These are phyloP conservation scores for Apiospora rasikravindrae DNA, from an alignment of 2,329 filamentous ascomycete genomes.

Conservation along the genomic window DNA sequence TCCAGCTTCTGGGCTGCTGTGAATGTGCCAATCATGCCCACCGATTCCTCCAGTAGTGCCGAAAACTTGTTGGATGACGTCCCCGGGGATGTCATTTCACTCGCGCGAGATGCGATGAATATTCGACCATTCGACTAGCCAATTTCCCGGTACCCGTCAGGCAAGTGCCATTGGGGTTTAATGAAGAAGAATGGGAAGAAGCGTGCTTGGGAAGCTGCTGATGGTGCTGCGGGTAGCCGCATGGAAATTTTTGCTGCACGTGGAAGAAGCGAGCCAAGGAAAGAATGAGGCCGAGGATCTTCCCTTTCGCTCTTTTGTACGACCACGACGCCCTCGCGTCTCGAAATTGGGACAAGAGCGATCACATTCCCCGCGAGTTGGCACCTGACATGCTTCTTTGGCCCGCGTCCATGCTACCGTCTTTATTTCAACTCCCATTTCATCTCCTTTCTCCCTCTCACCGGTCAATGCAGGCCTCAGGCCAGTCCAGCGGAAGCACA, in stretches of 20 bases:
- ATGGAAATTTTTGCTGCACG: background rate
- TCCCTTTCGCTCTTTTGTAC: background rate
- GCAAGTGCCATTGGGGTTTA: background rate
- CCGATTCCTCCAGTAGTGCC: background rate
- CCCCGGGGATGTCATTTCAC: background rate
- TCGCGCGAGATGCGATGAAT: background rate
- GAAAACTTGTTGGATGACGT: background rate
- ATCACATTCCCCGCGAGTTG: background rate
- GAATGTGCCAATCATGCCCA: conserved; percentile 9
- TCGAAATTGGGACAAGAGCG: background rate
- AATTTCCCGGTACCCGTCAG: background rate
- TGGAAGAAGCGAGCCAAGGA: conserved; percentile 12
- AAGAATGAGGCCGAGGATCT: background rate
- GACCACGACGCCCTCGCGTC: background rate
- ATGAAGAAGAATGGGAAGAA: background rate
- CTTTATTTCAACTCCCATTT: conserved; percentile 11
- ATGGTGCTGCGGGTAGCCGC: background rate
- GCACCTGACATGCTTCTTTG: background rate
- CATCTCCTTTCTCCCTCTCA: background rate
- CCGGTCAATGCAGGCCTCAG: conserved; percentile 8
- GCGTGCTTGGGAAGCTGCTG: background rate
- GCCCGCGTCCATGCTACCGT: background rate
- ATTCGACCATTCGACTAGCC: background rate
- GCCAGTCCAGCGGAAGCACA: background rate
- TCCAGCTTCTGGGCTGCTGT: background rate